These are phyloP conservation scores for Dendrobium catenatum DNA, from an alignment of 106 monocot species.

Conservation along the genomic window DNA sequence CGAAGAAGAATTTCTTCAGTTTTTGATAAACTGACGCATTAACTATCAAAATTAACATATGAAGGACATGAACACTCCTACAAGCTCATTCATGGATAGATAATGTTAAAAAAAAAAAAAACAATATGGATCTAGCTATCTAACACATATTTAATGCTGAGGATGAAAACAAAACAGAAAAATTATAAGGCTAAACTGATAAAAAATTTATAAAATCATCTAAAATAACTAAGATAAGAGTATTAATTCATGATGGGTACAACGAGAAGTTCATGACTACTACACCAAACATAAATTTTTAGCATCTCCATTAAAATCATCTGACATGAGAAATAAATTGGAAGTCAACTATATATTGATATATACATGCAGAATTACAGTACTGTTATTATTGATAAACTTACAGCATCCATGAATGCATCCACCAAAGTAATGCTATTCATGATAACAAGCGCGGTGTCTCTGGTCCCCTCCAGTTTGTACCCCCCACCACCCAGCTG, in stretches of 20 bases:
- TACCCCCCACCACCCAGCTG: conserved; percentile 18
- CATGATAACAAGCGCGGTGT: conserved; percentile 75
- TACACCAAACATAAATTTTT: neutral
- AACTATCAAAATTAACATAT: too few relatives aligned
- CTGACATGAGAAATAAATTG: neutral
- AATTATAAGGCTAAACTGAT: too few relatives aligned
- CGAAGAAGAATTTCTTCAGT: neutral
- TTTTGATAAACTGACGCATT: neutral
- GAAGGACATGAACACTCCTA: too few relatives aligned
- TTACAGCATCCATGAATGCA: conserved; percentile 85
- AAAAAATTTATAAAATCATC: too few relatives aligned
- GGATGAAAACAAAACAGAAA: too few relatives aligned
- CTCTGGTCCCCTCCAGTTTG: conserved; percentile 62
- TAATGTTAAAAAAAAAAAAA: too few relatives aligned
- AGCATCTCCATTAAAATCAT: neutral
- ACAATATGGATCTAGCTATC: too few relatives aligned
- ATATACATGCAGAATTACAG: neutral
- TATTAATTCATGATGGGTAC: neutral
- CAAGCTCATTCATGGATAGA: too few relatives aligned
- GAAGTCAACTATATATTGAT: neutral
- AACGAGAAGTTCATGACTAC: neutral
- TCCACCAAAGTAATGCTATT: conserved; percentile 89
- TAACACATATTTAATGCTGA: too few relatives aligned
- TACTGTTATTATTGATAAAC: neutral
- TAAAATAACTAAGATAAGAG: neutral